A percentile compares a stretch with the other conserved stretches of the same genome.
Conservation (phyloP, 2,329 filamentous ascomycete species). For the Zasmidium cellare region DNA sequence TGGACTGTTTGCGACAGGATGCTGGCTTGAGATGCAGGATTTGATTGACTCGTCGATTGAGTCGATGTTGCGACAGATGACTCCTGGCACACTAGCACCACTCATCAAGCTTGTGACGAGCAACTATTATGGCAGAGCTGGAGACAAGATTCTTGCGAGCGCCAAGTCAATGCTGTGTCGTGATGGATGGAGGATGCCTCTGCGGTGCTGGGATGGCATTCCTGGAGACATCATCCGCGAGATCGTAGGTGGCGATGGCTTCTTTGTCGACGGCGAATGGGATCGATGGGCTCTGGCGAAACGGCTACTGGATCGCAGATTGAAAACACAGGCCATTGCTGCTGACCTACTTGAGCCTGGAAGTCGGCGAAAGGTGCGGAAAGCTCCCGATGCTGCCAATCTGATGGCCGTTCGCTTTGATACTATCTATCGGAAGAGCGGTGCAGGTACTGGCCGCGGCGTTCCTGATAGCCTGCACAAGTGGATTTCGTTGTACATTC, state of each 20-base stretch:
- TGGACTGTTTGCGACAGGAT: constrained; percentile 56
- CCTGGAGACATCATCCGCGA: constrained; percentile 60
- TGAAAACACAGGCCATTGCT: constrained; percentile 49
- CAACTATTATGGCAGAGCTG: constrained; percentile 58
- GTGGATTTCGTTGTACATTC: constrained; percentile 55
- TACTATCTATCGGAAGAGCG: constrained; percentile 51
- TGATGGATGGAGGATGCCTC: constrained; percentile 58
- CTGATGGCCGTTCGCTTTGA: constrained; percentile 56
- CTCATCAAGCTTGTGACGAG: constrained; percentile 55
- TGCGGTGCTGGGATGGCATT: constrained; percentile 57
- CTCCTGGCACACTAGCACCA: constrained; percentile 47
- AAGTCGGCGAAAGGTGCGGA: constrained; percentile 43
- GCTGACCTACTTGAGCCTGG: constrained; percentile 48
- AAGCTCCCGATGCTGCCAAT: constrained; percentile 49
- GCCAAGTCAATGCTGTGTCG: constrained; percentile 61
- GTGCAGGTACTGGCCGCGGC: constrained; percentile 37
- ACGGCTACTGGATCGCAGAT: constrained; percentile 53
- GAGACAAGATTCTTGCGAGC: constrained; percentile 56
- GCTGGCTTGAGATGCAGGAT: constrained; percentile 60
- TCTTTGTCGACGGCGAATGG: constrained; percentile 60
- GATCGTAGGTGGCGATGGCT: constrained; percentile 59
- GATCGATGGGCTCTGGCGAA: constrained; percentile 58
- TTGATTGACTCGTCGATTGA: constrained; percentile 55
- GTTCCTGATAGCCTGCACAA: constrained; percentile 47
- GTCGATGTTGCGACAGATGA: constrained; percentile 57